Percentiles rank a stretch among this genome's conserved stretches.
Conservation (phyloP, 768 basidiomycete genomes). For the Mycena albidolilacea region DNA sequence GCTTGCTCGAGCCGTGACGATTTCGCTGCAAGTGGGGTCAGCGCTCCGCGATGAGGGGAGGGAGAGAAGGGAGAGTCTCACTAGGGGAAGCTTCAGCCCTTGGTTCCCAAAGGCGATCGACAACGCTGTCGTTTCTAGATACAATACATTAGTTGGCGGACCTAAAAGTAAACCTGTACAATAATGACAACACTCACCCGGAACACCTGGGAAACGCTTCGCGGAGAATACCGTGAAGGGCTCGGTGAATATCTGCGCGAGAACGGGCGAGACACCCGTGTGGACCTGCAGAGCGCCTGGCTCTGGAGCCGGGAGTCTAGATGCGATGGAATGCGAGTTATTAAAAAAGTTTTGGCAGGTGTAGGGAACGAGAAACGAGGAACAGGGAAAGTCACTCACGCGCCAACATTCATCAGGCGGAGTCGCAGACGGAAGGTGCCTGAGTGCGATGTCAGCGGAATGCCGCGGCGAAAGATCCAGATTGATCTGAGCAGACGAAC, state of each 20-base stretch:
- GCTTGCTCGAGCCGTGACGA: slow-evolving; percentile 82
- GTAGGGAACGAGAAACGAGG: slow-evolving; percentile 12
- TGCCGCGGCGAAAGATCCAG: background rate
- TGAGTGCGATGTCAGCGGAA: slow-evolving; percentile 45
- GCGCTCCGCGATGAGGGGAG: slow-evolving; percentile 20
- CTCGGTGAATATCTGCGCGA: slow-evolving; percentile 88
- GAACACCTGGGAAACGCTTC: slow-evolving; percentile 95
- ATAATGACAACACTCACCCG: slow-evolving; percentile 67
- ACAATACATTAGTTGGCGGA: slow-evolving; percentile 28
- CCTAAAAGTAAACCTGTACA: slow-evolving; percentile 32
- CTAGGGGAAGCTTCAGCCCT: slow-evolving; percentile 91
- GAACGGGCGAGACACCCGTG: slow-evolving; percentile 78
- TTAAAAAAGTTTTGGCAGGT: slow-evolving; percentile 37
- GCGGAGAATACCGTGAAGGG: slow-evolving; percentile 92
- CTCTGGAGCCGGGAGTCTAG: slow-evolving; percentile 82
- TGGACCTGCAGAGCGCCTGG: slow-evolving; percentile 75
- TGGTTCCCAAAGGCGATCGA: slow-evolving; percentile 92
- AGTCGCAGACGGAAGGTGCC: slow-evolving; percentile 90
- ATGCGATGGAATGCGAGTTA: slow-evolving; percentile 19
- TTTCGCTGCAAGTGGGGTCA: slow-evolving; percentile 70
- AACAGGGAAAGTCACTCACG: slow-evolving; percentile 74
- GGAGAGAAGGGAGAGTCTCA: slow-evolving; percentile 53
- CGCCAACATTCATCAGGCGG: slow-evolving; percentile 91
- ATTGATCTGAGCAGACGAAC: slow-evolving; percentile 49
- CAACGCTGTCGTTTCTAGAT: slow-evolving; percentile 86